Evolutionary conservation across 148 eudicot species (phyloP).

Genomic region (Fagopyrum esculentum): DNA sequence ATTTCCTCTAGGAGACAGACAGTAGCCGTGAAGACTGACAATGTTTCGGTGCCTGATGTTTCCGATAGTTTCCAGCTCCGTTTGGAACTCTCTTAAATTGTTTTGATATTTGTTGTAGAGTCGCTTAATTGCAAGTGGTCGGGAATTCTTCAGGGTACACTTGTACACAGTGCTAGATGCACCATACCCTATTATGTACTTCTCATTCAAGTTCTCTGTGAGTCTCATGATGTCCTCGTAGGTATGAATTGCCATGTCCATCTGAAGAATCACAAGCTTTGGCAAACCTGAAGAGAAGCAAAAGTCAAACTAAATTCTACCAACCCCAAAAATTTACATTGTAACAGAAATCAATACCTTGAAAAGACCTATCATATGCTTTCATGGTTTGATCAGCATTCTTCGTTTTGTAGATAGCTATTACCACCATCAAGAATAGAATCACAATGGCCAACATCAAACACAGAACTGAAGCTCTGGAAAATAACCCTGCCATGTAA

Average conservation of each 20-base stretch:
- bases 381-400: constrained; percentile 24
- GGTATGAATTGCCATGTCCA: constrained; percentile 65
- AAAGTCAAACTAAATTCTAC: background rate
- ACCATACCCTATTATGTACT: constrained; percentile 60
- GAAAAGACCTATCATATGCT: constrained; percentile 25
- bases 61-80: constrained; percentile 60
- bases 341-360: constrained; percentile 21
- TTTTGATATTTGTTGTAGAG: constrained; percentile 39
- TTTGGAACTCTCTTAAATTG: constrained; percentile 49
- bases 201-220: constrained; percentile 63
- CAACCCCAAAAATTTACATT: background rate
- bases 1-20: constrained; percentile 48
- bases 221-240: constrained; percentile 64
- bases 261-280: constrained; percentile 58
- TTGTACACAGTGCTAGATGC: constrained; percentile 70
- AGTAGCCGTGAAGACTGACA: constrained; percentile 64
- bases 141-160: constrained; percentile 55
- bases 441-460: constrained; percentile 35
- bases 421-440: constrained; percentile 38
- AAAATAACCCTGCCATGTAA: constrained; percentile 31
- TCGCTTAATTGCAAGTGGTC: constrained; percentile 71
- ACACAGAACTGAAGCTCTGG: constrained; percentile 45
- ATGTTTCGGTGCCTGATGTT: constrained; percentile 64
- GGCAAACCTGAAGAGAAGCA: constrained; percentile 34
- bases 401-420: constrained; percentile 47